Percentiles rank a stretch among this genome's conserved stretches.
These are phyloP conservation scores for Graphiopsis chlorocephala DNA, from an alignment of 2,329 filamentous ascomycete species.

Conservation along the genomic window DNA sequence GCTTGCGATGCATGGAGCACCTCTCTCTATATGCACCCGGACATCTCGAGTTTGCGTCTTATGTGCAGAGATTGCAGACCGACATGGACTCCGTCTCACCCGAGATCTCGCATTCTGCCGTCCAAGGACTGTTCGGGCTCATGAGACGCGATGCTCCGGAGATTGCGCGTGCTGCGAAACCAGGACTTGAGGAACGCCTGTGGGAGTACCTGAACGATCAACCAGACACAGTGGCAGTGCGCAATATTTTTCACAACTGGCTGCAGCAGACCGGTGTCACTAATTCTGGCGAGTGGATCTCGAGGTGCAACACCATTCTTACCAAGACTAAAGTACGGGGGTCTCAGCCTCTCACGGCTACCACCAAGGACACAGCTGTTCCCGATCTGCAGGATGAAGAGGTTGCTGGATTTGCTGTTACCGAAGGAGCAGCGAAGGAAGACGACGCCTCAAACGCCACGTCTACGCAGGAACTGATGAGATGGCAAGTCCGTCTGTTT, in stretches of 20 bases:
- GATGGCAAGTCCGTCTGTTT: slow-evolving; percentile 95
- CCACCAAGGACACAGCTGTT: slow-evolving; percentile 49
- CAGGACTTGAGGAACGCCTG: slow-evolving; percentile 82
- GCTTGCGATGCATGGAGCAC: slow-evolving; percentile 82
- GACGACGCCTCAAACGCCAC: slow-evolving; percentile 40
- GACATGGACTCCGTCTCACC: slow-evolving; percentile 69
- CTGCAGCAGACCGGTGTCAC: slow-evolving; percentile 80
- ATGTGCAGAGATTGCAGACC: slow-evolving; percentile 77
- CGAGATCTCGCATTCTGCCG: slow-evolving; percentile 72
- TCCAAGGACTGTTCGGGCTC: slow-evolving; percentile 86
- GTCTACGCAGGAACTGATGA: slow-evolving; percentile 74
- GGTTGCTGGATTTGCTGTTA: slow-evolving; percentile 89
- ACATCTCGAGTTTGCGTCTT: slow-evolving; percentile 77
- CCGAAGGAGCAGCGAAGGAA: slow-evolving; percentile 55
- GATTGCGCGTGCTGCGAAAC: slow-evolving; percentile 71
- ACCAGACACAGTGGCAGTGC: slow-evolving; percentile 75
- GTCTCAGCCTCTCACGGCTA: slow-evolving; percentile 49
- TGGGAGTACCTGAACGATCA: slow-evolving; percentile 83
- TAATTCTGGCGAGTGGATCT: slow-evolving; percentile 81
- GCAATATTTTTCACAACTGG: slow-evolving; percentile 89
- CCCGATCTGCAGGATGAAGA: slow-evolving; percentile 94
- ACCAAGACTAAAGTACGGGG: slow-evolving; percentile 77
- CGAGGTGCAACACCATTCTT: slow-evolving; percentile 81
- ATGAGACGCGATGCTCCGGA: slow-evolving; percentile 90
- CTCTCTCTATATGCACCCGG: slow-evolving; percentile 87